Evolutionary conservation across 75 land plant species (phyloP), one percentile per base, ranked within the genome.

Genomic region (Pinus taeda): DNA sequence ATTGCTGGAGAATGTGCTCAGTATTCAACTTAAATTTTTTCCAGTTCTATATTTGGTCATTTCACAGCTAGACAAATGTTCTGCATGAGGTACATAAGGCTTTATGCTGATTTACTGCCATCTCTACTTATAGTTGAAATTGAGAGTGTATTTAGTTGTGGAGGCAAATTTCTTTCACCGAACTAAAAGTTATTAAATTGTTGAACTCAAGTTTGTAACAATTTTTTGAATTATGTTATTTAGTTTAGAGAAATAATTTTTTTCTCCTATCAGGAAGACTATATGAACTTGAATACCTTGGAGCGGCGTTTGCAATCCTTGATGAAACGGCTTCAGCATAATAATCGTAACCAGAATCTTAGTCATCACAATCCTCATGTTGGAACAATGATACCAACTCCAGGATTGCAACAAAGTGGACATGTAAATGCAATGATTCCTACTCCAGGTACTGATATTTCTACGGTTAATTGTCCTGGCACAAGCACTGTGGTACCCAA

Each of bases 381-480:
- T 49, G 76, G 87, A 69, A 83, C 83, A 30, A 95, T 93, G 95
- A 93, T 93, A 57, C 95, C 95, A 22, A 90, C 92, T 20, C 92
- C 95, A 80, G 95, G 95, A 9, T 82, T 87, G 77, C 59, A 77
- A 12, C 84, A 86, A 9, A 60, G 56, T 78, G 80, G 78, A 21
- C 83, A 73, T 73, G 69, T 76, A 55, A 83, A 64, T 69, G 12
- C 86, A 37, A 79, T 75, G 73, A 80, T 81, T 73, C 85, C 81
- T 29, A 80, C 92, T 56, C 85, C 88, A 36, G 84, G 92, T 72
- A 76, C 57, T 12, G 90, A 83, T 66, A 76, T 63, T 65, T 77
- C 85, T n/a, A 76, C 78, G 76, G 77, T 77, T 77, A 59, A 84
- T 77, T 72, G 81, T 7, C 85, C 79, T 79, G 84, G 83, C 57